Evolutionary conservation across 148 eudicot species (phyloP).

Genomic region (Vaccinium darrowii): DNA sequence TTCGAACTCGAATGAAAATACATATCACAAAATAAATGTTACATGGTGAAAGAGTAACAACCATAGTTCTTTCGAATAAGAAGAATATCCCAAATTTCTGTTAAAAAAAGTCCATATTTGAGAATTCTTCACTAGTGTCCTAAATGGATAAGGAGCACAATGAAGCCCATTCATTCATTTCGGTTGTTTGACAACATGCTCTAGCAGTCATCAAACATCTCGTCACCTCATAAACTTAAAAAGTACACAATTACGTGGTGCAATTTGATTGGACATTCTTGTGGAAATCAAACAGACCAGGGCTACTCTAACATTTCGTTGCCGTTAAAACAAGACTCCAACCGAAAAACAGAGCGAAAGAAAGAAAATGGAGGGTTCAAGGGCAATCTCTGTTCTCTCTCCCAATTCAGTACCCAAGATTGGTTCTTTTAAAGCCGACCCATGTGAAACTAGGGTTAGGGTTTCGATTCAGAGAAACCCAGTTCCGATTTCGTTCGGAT

Average conservation of each 20-base stretch:
- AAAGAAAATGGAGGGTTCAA: slow-evolving; percentile 37
- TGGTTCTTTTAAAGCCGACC: slow-evolving; percentile 12
- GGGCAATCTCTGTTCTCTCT: slow-evolving; percentile 38
- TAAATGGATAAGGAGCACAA: slow-evolving; percentile 18
- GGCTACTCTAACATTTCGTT: background rate
- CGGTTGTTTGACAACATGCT: no score
- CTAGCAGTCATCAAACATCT: background rate
- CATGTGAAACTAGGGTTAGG: slow-evolving; percentile 13
- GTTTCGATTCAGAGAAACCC: slow-evolving; percentile 12
- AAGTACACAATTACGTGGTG: background rate
- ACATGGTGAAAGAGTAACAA: no score
- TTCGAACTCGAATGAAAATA: no score
- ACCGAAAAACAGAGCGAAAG: slow-evolving; percentile 6
- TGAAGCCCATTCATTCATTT: slow-evolving; percentile 1
- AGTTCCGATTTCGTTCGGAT: slow-evolving; percentile 7
- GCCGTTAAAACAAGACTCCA: background rate
- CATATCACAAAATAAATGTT: no score
- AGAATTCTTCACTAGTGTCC: no score
- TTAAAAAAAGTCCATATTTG: no score
- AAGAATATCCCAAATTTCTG: no score
- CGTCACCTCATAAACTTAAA: background rate
- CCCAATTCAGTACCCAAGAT: slow-evolving; percentile 31
- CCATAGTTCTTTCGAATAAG: no score
- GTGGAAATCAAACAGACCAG: no score
- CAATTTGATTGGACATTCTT: background rate